These are phyloP conservation scores for Penicillium taxi DNA, from an alignment of 495 filamentous ascomycete genomes.

Conservation along the genomic window DNA sequence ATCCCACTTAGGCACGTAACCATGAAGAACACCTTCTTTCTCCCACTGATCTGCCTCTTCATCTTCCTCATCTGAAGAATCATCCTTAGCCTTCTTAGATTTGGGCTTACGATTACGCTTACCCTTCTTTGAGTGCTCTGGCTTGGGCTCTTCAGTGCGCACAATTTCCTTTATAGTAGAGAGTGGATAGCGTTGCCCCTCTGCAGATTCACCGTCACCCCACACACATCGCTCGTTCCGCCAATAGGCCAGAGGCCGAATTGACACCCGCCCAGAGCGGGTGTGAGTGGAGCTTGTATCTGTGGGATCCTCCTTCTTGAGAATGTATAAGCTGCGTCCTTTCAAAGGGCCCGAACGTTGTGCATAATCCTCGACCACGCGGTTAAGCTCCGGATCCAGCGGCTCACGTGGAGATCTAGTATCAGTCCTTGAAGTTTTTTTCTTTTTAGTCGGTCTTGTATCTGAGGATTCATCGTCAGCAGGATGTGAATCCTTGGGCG, in stretches of 20 bases:
- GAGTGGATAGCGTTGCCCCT: constrained; percentile 48
- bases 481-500: constrained; percentile 21
- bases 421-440: constrained; percentile 17
- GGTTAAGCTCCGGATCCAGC: constrained; percentile 30
- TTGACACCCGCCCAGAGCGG: constrained; percentile 49
- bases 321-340: constrained; percentile 57
- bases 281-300: constrained; percentile 42
- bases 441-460: constrained; percentile 30
- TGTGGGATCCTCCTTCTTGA: constrained; percentile 58
- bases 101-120: constrained; percentile 33
- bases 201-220: constrained; percentile 47
- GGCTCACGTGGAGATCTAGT: constrained; percentile 11
- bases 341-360: constrained; percentile 40
- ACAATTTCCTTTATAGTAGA: constrained; percentile 67
- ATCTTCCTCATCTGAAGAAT: constrained; percentile 41
- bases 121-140: constrained; percentile 27
- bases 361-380: constrained; percentile 36
- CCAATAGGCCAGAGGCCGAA: constrained; percentile 82
- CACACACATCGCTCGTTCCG: constrained; percentile 71
- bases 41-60: constrained; percentile 52
- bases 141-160: constrained; percentile 56
- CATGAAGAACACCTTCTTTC: constrained; percentile 46
- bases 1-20: constrained; percentile 52
- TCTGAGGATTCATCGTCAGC: constrained; percentile 17
- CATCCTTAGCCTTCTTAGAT: constrained; percentile 27